These are phyloP conservation scores for Claviceps cyperi DNA, from an alignment of 2,329 filamentous ascomycete genomes.

Conservation along the genomic window DNA sequence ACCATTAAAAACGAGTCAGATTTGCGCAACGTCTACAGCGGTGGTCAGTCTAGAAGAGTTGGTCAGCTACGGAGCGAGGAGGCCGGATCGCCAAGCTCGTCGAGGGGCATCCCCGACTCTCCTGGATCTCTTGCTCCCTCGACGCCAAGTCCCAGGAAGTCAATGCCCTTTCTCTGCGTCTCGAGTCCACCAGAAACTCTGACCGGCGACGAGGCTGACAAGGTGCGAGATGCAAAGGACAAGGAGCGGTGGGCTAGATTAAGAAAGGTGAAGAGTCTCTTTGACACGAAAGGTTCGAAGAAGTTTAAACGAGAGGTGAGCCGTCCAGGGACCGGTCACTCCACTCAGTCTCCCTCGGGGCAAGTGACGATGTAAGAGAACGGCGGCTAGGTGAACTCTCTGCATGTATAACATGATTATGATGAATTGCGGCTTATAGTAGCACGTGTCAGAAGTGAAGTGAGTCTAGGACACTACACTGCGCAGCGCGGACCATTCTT, in stretches of 20 bases:
- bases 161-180: conserved; percentile 3
- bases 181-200: conserved; percentile 6
- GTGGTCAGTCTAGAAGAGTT: conserved; percentile 16
- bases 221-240: conserved; percentile 41
- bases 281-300: conserved; percentile 49
- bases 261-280: conserved; percentile 55
- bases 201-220: conserved; percentile 27
- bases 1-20: conserved; percentile 45
- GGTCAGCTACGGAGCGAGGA: conserved; percentile 3
- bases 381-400: background rate
- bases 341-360: conserved; percentile 7
- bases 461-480: background rate
- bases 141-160: conserved; percentile 4
- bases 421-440: background rate
- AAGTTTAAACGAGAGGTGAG: conserved; percentile 30
- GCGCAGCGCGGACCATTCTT: background rate
- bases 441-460: background rate
- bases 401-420: background rate
- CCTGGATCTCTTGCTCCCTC: conserved; percentile 9
- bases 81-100: background rate
- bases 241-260: conserved; percentile 61
- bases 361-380: background rate
- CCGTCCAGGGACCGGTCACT: conserved; percentile 27
- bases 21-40: conserved; percentile 25
- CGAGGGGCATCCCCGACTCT: background rate